Conservation (phyloP, 1,284 basidiomycete species). For the Ganoderma lucidum region DNA sequence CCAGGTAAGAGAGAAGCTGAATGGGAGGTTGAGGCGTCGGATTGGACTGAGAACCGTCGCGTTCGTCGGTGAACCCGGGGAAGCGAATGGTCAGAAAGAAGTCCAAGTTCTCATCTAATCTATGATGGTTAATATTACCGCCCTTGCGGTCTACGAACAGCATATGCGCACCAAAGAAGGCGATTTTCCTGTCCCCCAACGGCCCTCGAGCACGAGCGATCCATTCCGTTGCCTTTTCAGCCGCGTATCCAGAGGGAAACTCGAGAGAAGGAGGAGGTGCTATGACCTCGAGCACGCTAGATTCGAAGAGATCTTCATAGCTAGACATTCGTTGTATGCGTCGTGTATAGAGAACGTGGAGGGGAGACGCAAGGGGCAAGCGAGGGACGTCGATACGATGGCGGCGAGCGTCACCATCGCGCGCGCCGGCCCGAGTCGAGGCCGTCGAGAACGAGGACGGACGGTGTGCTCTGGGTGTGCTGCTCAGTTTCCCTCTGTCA, state of each 20-base stretch:
- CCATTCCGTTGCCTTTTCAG: conserved; percentile 58
- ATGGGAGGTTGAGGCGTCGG: conserved; percentile 58
- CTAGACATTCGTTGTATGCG: conserved; percentile 34
- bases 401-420: no score
- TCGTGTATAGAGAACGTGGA: not conserved
- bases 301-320: conserved; percentile 73
- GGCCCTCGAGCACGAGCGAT: conserved; percentile 46
- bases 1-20: conserved; percentile 67
- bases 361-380: not conserved
- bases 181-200: conserved; percentile 52
- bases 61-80: conserved; percentile 44
- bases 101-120: conserved; percentile 75
- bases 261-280: conserved; percentile 72
- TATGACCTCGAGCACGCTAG: conserved; percentile 66
- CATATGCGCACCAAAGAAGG: conserved; percentile 74
- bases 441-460: no score
- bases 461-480: no score
- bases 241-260: conserved; percentile 56
- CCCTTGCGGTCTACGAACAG: not conserved
- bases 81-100: conserved; percentile 59
- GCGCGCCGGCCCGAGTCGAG: no score
- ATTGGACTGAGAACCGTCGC: conserved; percentile 30
- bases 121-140: not conserved
- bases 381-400: no score
- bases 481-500: no score